Conservation (phyloP, 495 filamentous ascomycete genomes). For the Immersiella caudata region DNA sequence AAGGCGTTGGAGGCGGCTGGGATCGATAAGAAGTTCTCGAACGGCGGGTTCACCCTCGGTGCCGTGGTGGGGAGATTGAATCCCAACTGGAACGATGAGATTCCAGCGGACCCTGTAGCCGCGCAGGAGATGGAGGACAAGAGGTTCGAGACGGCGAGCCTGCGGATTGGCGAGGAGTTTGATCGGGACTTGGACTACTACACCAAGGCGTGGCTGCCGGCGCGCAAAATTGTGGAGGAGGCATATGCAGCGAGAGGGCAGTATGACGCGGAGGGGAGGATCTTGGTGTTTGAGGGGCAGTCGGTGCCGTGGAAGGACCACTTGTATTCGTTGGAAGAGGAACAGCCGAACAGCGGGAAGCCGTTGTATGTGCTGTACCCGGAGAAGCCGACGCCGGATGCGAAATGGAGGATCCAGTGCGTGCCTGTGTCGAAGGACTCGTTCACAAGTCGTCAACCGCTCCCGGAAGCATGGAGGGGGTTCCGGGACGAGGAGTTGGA, state of each 20-base stretch:
- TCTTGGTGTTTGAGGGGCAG: constrained; percentile 75
- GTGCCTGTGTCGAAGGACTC: constrained; percentile 78
- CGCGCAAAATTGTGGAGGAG: constrained; percentile 71
- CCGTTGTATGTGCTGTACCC: constrained; percentile 94
- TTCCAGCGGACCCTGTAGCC: constrained; percentile 50
- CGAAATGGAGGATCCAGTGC: constrained; percentile 91
- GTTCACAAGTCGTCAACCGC: constrained; percentile 84
- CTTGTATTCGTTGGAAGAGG: constrained; percentile 81
- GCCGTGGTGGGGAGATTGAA: constrained; percentile 85
- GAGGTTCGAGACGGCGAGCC: constrained; percentile 73
- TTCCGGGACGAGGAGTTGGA: constrained; percentile 83
- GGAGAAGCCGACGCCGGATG: constrained; percentile 67
- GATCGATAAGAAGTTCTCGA: constrained; percentile 76
- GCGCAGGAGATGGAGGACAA: constrained; percentile 78
- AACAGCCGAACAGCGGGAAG: constrained; percentile 52
- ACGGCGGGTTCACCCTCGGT: constrained; percentile 79
- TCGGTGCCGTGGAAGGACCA: constrained; percentile 95
- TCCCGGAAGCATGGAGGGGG: constrained; percentile 91
- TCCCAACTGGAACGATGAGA: constrained; percentile 63
- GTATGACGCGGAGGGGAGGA: constrained; percentile 71
- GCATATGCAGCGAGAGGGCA: constrained; percentile 68
- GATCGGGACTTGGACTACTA: constrained; percentile 73
- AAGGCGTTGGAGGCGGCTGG: constrained; percentile 63
- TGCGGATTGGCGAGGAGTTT: constrained; percentile 85
- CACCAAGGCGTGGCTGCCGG: constrained; percentile 80